Evolutionary conservation across 257 asterid genomes (phyloP).

Genomic region (Salvia hispanica): DNA sequence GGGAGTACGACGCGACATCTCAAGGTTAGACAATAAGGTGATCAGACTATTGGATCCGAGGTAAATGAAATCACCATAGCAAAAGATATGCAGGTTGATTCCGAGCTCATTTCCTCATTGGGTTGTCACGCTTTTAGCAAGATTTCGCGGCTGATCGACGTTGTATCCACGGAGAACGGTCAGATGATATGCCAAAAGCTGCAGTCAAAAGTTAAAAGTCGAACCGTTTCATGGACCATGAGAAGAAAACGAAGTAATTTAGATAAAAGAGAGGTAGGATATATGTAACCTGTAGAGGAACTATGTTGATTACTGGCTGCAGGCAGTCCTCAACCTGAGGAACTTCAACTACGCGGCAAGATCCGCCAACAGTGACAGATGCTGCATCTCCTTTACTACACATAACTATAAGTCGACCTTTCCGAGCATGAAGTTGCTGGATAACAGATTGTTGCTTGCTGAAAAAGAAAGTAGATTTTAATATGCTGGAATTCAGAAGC

Average conservation of each 20-base stretch:
- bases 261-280: not conserved
- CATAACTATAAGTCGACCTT: conserved; percentile 94
- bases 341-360: conserved; percentile 89
- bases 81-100: conserved; percentile 9
- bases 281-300: conserved; percentile 82
- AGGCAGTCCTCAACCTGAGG: conserved; percentile 90
- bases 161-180: conserved; percentile 91
- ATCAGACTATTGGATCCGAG: not conserved
- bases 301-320: conserved; percentile 89
- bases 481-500: conserved; percentile 19
- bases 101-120: not conserved
- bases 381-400: conserved; percentile 80
- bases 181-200: conserved; percentile 95
- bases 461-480: conserved; percentile 29
- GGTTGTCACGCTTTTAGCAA: too few relatives aligned
- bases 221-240: not conserved
- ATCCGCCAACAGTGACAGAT: conserved; percentile 76
- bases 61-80: conserved; percentile 18
- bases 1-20: not conserved
- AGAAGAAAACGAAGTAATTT: not conserved
- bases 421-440: conserved; percentile 98
- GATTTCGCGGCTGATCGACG: conserved; percentile 98
- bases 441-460: conserved; percentile 97
- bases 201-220: conserved; percentile 27
- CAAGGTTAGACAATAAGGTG: too few relatives aligned